These are phyloP conservation scores for Naganishia vaughanmartiniae DNA, from an alignment of 768 basidiomycete species.

Conservation along the genomic window DNA sequence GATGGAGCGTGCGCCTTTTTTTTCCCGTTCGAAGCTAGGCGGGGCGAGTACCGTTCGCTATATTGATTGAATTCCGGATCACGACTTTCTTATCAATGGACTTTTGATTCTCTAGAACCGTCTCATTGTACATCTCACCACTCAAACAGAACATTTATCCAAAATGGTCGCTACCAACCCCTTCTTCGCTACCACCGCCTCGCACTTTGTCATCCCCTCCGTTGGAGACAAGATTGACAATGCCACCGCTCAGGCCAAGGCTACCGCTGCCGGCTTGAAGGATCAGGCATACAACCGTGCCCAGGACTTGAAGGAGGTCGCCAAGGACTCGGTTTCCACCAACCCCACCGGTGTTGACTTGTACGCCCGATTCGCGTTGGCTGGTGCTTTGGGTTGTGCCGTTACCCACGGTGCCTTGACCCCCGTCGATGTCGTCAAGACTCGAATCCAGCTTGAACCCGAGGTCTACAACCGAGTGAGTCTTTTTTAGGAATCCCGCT, in stretches of 20 bases:
- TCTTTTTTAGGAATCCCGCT: not conserved
- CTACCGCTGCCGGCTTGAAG: slow-evolving; percentile 39
- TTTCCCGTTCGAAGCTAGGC: not conserved
- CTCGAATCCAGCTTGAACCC: slow-evolving; percentile 89
- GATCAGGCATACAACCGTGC: slow-evolving; percentile 43
- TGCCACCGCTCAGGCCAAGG: slow-evolving; percentile 45
- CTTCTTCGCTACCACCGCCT: slow-evolving; percentile 49
- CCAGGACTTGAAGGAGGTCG: slow-evolving; percentile 49
- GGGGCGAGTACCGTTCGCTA: not conserved
- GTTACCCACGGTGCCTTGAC: slow-evolving; percentile 53
- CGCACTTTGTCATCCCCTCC: slow-evolving; percentile 47
- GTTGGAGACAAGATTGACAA: slow-evolving; percentile 52
- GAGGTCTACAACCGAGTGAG: slow-evolving; percentile 53
- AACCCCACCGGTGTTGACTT: slow-evolving; percentile 50
- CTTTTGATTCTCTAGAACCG: not conserved
- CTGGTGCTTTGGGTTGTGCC: slow-evolving; percentile 52
- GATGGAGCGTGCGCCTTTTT: slow-evolving; percentile 5
- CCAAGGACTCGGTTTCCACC: slow-evolving; percentile 43
- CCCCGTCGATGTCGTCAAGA: slow-evolving; percentile 88
- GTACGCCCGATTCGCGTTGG: slow-evolving; percentile 51
- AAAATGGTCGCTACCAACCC: slow-evolving; percentile 40
- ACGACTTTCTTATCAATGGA: not conserved
- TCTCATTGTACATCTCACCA: slow-evolving; percentile 20
- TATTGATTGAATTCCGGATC: not conserved
- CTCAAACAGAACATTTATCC: not conserved